phyloP scores from a whole-genome alignment of 139 green algal species.

The Auxenochlorella protothecoides region DNA sequence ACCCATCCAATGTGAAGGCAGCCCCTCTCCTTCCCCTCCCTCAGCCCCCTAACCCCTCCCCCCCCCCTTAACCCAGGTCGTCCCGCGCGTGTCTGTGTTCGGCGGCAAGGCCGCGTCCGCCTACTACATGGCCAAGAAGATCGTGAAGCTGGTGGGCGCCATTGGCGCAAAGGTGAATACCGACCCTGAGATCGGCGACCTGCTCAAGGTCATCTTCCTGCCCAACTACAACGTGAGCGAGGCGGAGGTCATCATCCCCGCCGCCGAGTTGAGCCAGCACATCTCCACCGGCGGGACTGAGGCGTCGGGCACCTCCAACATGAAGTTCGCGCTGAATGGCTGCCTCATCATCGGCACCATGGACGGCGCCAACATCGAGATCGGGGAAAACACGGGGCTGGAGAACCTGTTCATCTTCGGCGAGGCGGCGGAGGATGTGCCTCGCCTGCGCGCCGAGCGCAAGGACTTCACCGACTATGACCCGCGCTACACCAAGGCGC shows the following conservation, averaged over 20 bases:
- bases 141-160: conserved; percentile 79
- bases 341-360: conserved; percentile 96
- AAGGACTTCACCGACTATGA: conserved; percentile 71
- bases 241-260: conserved; percentile 75
- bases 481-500: conserved; percentile 48
- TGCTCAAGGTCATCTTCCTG: conserved; percentile 85
- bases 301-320: conserved; percentile 90
- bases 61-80: conserved; percentile 7
- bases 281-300: conserved; percentile 76
- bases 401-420: conserved; percentile 88
- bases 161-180: conserved; percentile 80
- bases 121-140: conserved; percentile 98
- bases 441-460: conserved; percentile 60
- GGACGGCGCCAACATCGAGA: conserved; percentile 98
- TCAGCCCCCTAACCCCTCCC: no score
- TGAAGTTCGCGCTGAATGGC: conserved; percentile 99
- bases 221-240: conserved; percentile 94
- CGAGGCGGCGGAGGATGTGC: conserved; percentile 50
- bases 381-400: conserved; percentile 73
- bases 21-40: no score
- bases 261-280: conserved; percentile 69
- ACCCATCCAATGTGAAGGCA: no score
- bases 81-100: conserved; percentile 54
- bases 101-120: conserved; percentile 82
- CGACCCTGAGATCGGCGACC: conserved; percentile 74